Percentiles rank a stretch among this genome's conserved stretches.
Conservation (phyloP, 1,284 basidiomycete genomes). For the Termitomyces sp. region DNA sequence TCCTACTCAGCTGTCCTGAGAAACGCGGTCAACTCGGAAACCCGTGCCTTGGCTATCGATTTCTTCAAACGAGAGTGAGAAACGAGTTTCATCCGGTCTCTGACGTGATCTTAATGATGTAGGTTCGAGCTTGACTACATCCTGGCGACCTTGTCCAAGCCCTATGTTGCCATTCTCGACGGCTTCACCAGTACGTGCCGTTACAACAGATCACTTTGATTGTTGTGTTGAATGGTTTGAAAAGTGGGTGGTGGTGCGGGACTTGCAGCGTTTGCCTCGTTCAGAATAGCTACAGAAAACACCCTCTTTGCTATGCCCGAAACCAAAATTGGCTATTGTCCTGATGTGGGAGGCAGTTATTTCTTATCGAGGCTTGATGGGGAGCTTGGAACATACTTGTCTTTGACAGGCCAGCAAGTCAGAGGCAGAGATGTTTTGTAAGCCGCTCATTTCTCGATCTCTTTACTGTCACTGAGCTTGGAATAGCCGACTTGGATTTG, state of each 20-base stretch:
- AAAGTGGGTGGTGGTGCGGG: constrained; percentile 96
- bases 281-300: constrained; percentile 92
- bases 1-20: constrained; percentile 48
- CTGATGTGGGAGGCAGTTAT: constrained; percentile 90
- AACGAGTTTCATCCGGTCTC: background rate
- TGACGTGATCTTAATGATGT: constrained; percentile 4
- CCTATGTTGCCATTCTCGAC: constrained; percentile 88
- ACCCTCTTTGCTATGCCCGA: constrained; percentile 97
- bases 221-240: constrained; percentile 16
- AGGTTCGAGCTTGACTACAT: constrained; percentile 89
- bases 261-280: constrained; percentile 81
- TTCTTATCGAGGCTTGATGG: constrained; percentile 91
- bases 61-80: constrained; percentile 90
- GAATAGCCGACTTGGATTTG: constrained; percentile 79
- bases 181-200: constrained; percentile 78
- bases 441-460: constrained; percentile 29
- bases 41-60: constrained; percentile 60
- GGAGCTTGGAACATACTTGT: constrained; percentile 88
- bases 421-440: constrained; percentile 81
- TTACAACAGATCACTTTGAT: constrained; percentile 4
- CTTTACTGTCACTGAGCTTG: constrained; percentile 7
- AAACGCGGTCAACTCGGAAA: constrained; percentile 43
- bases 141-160: constrained; percentile 76
- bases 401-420: constrained; percentile 77
- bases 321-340: constrained; percentile 86